Base-by-base conservation (phyloP, 495 filamentous ascomycete species). In the Penicillium paradoxum region DNA sequence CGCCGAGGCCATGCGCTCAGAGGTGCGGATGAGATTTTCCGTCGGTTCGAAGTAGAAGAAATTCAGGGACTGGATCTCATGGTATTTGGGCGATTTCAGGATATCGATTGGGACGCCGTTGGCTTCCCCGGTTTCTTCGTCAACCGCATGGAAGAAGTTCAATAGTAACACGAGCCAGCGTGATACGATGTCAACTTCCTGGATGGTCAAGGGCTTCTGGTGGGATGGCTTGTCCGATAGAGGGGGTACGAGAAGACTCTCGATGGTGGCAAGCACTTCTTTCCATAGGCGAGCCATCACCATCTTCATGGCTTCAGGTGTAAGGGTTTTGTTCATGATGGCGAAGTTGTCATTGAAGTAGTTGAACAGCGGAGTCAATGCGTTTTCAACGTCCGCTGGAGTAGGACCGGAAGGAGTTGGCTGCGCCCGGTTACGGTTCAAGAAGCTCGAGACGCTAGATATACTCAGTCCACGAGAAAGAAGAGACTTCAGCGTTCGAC, bases 281-380 rank as follows among this genome's bases (percentile, higher is more conserved):
- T 99, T 99, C 95, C 95, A 99, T 13, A 99, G 70, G 34, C 95
- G 83, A 21, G 90, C 93, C 95, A 99, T 99, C 51, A 99, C 91
- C 69, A 91, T 88, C 51, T 88, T 80, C 93, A 99, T 96, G 40
- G 95, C 91, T 45, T 89, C 83, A 30, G 87, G 85, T 2, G 95
- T 97, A 25, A 99, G 77, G 1, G 91, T 96, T 67, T 90, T 83
- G 71, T 97, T 96, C 89, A 99, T 93, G 63, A 96, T 97, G 33
- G 90, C 91, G 62, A 99, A 99, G 62, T 99, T 99, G 66, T 97
- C 95, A 64, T 97, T 89, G 64, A 99, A 97, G 66, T 99, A 99
- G 49, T 84, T 83, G 59, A 97, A 95, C n/a, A 99, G 79, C 3
- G 91, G 90, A 52, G 85, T 85, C 9, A 99, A 72, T 3, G 90